A percentile compares a stretch with the other conserved stretches of the same genome.
Conservation (phyloP, 768 basidiomycete species). For the Nevesoporus exiguus region DNA sequence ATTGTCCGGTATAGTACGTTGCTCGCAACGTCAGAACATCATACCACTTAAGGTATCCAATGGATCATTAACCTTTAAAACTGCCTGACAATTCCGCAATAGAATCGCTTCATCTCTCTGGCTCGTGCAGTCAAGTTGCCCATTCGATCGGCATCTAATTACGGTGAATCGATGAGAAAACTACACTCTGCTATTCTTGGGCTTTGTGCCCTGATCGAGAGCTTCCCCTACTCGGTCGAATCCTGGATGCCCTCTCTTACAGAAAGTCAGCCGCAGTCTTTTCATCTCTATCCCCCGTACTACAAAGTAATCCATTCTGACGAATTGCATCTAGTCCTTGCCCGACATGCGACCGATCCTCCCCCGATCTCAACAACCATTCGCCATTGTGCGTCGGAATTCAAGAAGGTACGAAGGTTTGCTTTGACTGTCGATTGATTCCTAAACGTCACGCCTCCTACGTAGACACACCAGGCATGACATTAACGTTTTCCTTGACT, state of each 20-base stretch:
- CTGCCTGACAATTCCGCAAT: slow-evolving; percentile 6
- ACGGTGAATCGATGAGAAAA: slow-evolving; percentile 66
- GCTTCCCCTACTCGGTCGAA: slow-evolving; percentile 94
- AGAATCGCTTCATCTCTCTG: slow-evolving; percentile 80
- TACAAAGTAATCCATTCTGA: not conserved
- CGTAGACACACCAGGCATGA: slow-evolving; percentile 60
- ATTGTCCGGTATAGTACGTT: slow-evolving; percentile 81
- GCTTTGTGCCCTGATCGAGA: slow-evolving; percentile 89
- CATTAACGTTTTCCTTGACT: slow-evolving; percentile 6
- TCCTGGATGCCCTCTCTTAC: slow-evolving; percentile 86
- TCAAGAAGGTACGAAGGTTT: slow-evolving; percentile 66
- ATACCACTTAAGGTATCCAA: slow-evolving; percentile 69
- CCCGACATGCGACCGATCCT: slow-evolving; percentile 78
- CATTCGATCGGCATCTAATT: slow-evolving; percentile 61
- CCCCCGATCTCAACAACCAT: slow-evolving; percentile 90
- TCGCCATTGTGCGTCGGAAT: slow-evolving; percentile 78
- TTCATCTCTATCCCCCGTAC: too few relatives aligned
- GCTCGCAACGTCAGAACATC: slow-evolving; percentile 87
- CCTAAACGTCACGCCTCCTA: slow-evolving; percentile 1
- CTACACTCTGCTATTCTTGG: slow-evolving; percentile 92
- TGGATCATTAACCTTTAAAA: not conserved
- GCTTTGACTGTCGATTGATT: not conserved
- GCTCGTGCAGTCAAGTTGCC: slow-evolving; percentile 64
- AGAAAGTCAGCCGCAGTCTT: slow-evolving; percentile 48
- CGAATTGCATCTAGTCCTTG: slow-evolving; percentile 52